Base-by-base conservation (phyloP, 805 yeast species). In the Danielia oregonensis region DNA sequence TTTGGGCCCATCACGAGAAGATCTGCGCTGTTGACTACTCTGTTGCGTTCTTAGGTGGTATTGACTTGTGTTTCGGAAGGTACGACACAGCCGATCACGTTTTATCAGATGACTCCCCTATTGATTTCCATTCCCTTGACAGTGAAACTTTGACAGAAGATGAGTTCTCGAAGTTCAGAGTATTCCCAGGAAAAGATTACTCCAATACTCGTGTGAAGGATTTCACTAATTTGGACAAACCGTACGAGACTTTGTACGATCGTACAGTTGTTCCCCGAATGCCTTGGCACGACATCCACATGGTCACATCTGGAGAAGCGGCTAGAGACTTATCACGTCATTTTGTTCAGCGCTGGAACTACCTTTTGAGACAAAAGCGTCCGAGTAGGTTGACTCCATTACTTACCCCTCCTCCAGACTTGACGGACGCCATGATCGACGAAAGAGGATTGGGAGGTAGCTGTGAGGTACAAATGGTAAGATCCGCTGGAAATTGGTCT, bases 281-380 rank as follows among this genome's bases (percentile, higher is more conserved):
- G 99, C 98, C 98, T 7, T 93, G 98, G 99, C 99, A 93, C 59
- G 99, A 93, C 70, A 86, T 93, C 24, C 97, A 93, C 48, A 93
- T 89, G 95, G 79, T 88, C 63, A 79, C 94, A 1, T 77, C 89
- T 2, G 99, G 99, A 10, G 94, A 89, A 51, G 79, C 89, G 3
- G 98, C 97, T 0, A 73, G 97, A 40, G 99, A 93, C 57, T 61
- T 91, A 33, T 76, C 95, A 0, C 76, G 98, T 37, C 97, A 93
- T 58, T 93, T 94, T 61, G 94, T 88, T 10, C 98, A 93, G 64
- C 76, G 99, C 50, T 93, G 98, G 98, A 93, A 93, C 56, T 93
- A 86, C 54, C 68, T 93, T 25, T 59, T 94, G 33, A 76, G 98
- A 52, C 96, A 88, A 49, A 94, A 94, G 56, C 70, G 96, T 39